Evolutionary conservation across 1,284 basidiomycete species (phyloP).

Genomic region (Ganoderma sinense): DNA sequence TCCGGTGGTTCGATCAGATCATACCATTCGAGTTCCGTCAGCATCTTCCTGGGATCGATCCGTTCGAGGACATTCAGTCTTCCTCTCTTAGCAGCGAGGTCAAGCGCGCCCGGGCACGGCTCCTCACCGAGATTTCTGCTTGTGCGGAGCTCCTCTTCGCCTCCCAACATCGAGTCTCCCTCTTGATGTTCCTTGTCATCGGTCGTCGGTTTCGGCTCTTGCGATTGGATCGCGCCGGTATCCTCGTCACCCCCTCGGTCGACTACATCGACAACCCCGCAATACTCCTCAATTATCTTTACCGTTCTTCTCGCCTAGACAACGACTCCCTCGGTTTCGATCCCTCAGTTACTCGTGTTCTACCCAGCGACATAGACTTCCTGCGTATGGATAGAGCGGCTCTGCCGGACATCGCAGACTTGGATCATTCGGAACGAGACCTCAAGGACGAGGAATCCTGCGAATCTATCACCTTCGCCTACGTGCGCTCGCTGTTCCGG

Average conservation of each 20-base stretch:
- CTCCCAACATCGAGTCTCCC: constrained; percentile 15
- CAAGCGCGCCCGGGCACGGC: background rate
- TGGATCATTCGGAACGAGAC: background rate
- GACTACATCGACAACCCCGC: constrained; percentile 10
- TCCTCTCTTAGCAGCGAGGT: background rate
- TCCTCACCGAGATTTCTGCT: background rate
- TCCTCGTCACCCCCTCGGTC: constrained; percentile 4
- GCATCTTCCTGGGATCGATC: background rate
- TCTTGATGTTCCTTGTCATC: constrained; percentile 17
- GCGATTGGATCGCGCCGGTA: constrained; percentile 13
- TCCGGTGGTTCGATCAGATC: background rate
- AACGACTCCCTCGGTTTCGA: constrained; percentile 16
- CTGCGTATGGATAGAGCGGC: background rate
- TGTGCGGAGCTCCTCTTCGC: constrained; percentile 4
- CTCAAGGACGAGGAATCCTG: background rate
- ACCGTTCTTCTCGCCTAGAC: background rate
- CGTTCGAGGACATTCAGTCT: background rate
- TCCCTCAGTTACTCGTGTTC: constrained; percentile 6
- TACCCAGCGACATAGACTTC: background rate
- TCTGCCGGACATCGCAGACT: background rate
- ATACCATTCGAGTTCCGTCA: background rate
- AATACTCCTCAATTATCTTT: background rate
- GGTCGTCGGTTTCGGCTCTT: constrained; percentile 9
- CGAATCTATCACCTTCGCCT: background rate
- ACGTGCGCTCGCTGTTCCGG: background rate